Conservation (phyloP, 1,284 basidiomycete species). For the Trichosporon faecale region DNA sequence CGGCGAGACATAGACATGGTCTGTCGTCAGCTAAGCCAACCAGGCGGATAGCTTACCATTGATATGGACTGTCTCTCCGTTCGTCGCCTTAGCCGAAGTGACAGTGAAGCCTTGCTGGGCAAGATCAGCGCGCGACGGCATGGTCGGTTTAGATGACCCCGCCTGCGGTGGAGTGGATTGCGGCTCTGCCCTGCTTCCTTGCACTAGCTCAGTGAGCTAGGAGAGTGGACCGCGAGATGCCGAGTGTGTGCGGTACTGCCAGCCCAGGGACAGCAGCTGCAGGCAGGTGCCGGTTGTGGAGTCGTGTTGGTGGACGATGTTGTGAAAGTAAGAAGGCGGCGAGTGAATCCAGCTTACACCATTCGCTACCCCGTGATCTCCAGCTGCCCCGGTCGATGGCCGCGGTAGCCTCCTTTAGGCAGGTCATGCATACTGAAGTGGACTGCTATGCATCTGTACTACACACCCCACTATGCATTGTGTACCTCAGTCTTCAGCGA, state of each 20-base stretch:
- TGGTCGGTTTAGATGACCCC: not conserved
- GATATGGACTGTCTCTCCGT: slow-evolving; percentile 46
- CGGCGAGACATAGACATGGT: slow-evolving; percentile 92
- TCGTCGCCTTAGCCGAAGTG: slow-evolving; percentile 42
- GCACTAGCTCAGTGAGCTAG: slow-evolving; percentile 1
- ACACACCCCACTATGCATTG: not conserved
- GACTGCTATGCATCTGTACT: not conserved
- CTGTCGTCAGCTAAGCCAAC: slow-evolving; percentile 53
- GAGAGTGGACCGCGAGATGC: slow-evolving; percentile 5
- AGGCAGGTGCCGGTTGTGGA: slow-evolving; percentile 3
- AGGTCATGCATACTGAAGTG: not conserved
- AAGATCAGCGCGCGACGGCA: slow-evolving; percentile 31
- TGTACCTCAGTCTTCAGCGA: not conserved
- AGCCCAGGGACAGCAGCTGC: slow-evolving; percentile 10
- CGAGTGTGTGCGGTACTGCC: not conserved
- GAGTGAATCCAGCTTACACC: not conserved
- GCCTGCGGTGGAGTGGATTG: not conserved
- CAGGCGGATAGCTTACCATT: slow-evolving; percentile 38
- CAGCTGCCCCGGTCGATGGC: not conserved
- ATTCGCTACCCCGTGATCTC: not conserved
- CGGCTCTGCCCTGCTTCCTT: slow-evolving; percentile 4
- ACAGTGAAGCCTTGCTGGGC: slow-evolving; percentile 37
- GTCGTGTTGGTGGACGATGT: slow-evolving; percentile 1
- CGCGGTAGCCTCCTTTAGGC: not conserved
- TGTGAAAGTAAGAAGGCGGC: not conserved